Percentiles rank a stretch among this genome's conserved stretches.
Conservation (phyloP, 345 rosid genomes). For the Bruguiera gymnorhiza region DNA sequence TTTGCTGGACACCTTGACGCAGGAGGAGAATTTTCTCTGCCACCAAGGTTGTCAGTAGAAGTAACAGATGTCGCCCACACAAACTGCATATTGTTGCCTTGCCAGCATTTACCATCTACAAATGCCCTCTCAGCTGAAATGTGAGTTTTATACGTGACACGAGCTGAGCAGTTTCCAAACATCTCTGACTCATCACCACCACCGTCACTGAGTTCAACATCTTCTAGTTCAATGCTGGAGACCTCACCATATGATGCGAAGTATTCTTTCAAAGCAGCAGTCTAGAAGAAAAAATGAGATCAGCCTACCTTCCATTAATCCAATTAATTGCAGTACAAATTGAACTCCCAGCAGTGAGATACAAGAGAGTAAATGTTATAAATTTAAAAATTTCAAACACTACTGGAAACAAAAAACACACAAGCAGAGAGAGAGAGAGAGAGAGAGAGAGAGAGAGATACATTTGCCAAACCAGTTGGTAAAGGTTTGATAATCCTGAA, state of each 20-base stretch:
- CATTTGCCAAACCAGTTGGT: constrained; percentile 74
- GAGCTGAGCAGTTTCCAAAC: constrained; percentile 43
- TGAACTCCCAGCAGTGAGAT: neutral
- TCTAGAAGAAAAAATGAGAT: constrained; percentile 39
- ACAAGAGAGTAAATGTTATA: too few relatives aligned
- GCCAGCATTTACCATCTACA: constrained; percentile 72
- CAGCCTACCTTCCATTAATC: constrained; percentile 6
- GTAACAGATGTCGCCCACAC: constrained; percentile 52
- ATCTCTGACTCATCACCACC: constrained; percentile 33
- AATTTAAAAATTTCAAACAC: too few relatives aligned
- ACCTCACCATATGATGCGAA: constrained; percentile 75
- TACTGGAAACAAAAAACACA: neutral
- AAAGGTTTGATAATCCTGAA: constrained; percentile 72
- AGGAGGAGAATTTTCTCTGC: constrained; percentile 33
- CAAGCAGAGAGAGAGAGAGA: constrained; percentile 8
- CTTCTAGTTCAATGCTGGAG: constrained; percentile 66
- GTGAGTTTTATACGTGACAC: constrained; percentile 52
- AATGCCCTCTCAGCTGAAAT: constrained; percentile 79
- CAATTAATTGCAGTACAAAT: neutral
- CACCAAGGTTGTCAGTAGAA: constrained; percentile 27
- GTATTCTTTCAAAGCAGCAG: constrained; percentile 59
- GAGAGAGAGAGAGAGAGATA: constrained; percentile 39
- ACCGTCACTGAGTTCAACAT: constrained; percentile 31
- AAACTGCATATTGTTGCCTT: constrained; percentile 65
- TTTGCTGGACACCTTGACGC: constrained; percentile 22